phyloP scores from a whole-genome alignment of 805 yeast genomes.

The Nakazawaea ernobii region DNA sequence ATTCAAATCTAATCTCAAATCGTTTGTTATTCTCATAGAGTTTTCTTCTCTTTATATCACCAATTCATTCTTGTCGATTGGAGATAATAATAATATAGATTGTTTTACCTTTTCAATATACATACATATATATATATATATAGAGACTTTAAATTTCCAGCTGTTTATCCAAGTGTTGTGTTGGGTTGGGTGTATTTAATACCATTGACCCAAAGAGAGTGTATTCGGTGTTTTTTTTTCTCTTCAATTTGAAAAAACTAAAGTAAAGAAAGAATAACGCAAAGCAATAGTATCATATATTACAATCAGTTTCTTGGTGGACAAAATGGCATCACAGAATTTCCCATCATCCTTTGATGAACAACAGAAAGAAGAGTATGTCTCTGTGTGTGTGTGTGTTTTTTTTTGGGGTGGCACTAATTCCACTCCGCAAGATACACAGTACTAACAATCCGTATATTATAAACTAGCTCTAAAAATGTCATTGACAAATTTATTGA shows the following conservation, averaged over 20 bases:
- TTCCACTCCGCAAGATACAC: too few species aligned
- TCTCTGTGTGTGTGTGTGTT: too few species aligned
- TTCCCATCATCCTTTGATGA: constrained; percentile 48
- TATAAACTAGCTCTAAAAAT: constrained; percentile 3
- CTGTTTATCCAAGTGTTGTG: not conserved
- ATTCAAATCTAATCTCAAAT: too few species aligned
- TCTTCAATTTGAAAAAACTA: not conserved
- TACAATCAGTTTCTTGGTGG: too few species aligned
- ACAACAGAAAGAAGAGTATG: constrained; percentile 37
- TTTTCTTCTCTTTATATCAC: not conserved
- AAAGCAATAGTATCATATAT: not conserved
- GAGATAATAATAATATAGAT: too few species aligned
- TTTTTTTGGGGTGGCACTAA: too few species aligned
- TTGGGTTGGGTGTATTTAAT: too few species aligned
- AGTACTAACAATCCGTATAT: not conserved
- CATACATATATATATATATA: too few species aligned
- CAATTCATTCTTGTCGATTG: not conserved
- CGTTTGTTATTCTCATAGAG: not conserved
- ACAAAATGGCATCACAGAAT: constrained; percentile 28
- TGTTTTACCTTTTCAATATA: too few species aligned
- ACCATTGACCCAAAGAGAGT: too few species aligned
- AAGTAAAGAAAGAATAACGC: not conserved
- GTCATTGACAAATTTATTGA: constrained; percentile 2
- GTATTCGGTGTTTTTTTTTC: too few species aligned
- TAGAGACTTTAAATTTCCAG: too few species aligned